phyloP scores from a whole-genome alignment of 495 filamentous ascomycete genomes.

The Durotheca rogersii region DNA sequence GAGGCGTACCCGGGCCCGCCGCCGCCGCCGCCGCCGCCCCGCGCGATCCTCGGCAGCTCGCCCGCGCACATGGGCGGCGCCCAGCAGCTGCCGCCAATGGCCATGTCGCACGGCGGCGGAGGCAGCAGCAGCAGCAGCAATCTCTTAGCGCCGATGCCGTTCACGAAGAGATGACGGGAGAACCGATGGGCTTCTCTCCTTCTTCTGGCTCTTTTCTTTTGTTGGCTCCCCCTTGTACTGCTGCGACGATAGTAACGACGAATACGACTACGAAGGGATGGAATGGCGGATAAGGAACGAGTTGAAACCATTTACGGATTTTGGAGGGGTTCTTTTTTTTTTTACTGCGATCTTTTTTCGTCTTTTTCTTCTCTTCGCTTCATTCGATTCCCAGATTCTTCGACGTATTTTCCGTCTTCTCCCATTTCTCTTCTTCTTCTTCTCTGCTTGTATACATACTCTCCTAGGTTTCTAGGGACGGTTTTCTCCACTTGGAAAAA shows the following conservation, averaged over 20 bases:
- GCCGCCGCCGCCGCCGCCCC: too few relatives aligned
- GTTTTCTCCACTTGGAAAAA: slow-evolving; percentile 15
- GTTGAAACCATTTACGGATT: too few relatives aligned
- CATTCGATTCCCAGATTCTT: too few relatives aligned
- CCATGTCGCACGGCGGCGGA: slow-evolving; percentile 44
- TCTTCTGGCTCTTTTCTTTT: too few relatives aligned
- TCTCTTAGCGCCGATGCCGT: slow-evolving; percentile 41
- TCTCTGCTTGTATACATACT: slow-evolving; percentile 25
- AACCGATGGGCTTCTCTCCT: too few relatives aligned
- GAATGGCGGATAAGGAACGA: too few relatives aligned
- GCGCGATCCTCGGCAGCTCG: slow-evolving; percentile 30
- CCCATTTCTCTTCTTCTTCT: slow-evolving; percentile 1
- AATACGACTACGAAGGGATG: slow-evolving; percentile 15
- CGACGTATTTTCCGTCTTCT: too few relatives aligned
- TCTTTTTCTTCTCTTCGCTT: slow-evolving; percentile 2
- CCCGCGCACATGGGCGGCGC: slow-evolving; percentile 31
- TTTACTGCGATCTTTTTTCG: too few relatives aligned
- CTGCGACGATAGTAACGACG: slow-evolving; percentile 12
- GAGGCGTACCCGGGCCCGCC: slow-evolving; percentile 35
- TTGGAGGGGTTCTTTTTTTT: slow-evolving; percentile 2
- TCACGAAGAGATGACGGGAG: slow-evolving; percentile 37
- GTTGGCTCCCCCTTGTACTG: too few relatives aligned
- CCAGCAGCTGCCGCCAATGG: slow-evolving; percentile 44
- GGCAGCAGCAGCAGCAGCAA: too few relatives aligned
- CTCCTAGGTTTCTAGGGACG: slow-evolving; percentile 9